phyloP scores from a whole-genome alignment of 371 early-diverging fungal species.

The Rhizomucor pusillus region DNA sequence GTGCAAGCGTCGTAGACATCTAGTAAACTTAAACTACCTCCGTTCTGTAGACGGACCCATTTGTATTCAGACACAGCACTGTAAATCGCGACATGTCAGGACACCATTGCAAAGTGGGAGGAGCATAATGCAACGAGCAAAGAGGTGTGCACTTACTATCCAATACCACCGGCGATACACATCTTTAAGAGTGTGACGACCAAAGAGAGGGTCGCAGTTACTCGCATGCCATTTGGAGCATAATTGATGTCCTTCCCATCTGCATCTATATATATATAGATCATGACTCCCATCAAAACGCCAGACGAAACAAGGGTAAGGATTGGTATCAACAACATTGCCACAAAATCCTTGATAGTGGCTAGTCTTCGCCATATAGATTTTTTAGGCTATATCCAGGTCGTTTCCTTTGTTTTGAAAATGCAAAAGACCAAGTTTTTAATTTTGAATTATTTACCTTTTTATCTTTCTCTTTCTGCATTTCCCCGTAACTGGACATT shows the following conservation, averaged over 20 bases:
- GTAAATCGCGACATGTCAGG: too few species aligned
- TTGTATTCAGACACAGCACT: constrained; percentile 22
- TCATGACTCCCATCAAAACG: constrained; percentile 12
- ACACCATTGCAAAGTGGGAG: too few species aligned
- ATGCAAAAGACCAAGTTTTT: too few species aligned
- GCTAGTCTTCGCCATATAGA: not conserved
- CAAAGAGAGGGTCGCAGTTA: constrained; percentile 11
- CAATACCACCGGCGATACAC: constrained; percentile 14
- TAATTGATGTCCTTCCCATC: constrained; percentile 21
- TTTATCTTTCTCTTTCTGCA: too few species aligned
- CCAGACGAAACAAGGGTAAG: constrained; percentile 5
- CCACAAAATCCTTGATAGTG: not conserved
- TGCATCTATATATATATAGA: constrained; percentile 18
- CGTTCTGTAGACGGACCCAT: constrained; percentile 16
- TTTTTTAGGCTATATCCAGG: too few species aligned
- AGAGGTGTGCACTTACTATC: constrained; percentile 6
- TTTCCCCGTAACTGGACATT: too few species aligned
- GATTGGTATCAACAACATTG: constrained; percentile 4
- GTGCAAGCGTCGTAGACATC: constrained; percentile 22
- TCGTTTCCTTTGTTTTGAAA: too few species aligned
- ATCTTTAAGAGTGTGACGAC: constrained; percentile 15
- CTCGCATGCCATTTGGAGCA: constrained; percentile 10
- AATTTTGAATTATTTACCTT: too few species aligned
- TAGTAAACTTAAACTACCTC: constrained; percentile 9
- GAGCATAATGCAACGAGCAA: not conserved